These are phyloP conservation scores for Allium sativum DNA, from an alignment of 106 monocot genomes.

Conservation along the genomic window DNA sequence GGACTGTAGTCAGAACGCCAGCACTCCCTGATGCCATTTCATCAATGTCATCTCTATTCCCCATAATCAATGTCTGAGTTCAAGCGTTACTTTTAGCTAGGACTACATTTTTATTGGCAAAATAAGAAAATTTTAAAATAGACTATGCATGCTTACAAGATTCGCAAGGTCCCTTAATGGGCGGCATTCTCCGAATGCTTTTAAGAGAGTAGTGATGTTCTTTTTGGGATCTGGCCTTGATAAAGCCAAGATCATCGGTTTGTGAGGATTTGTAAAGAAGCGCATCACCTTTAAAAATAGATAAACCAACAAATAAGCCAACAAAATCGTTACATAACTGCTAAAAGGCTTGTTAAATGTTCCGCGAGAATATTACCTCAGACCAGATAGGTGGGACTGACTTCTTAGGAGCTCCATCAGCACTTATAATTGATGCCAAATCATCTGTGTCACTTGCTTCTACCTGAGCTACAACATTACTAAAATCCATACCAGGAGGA, in stretches of 20 bases:
- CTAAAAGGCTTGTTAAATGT: not conserved
- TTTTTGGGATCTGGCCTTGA: conserved; percentile 93
- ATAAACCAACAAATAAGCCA: not conserved
- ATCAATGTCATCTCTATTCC: conserved; percentile 95
- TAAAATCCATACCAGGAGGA: conserved; percentile 98
- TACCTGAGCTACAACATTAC: conserved; percentile 74
- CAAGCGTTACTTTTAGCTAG: no score
- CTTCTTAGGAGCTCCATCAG: conserved; percentile 42
- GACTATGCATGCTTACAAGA: conserved; percentile 46
- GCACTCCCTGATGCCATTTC: conserved; percentile 74
- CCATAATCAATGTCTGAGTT: conserved; percentile 89
- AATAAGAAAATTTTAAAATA: not conserved
- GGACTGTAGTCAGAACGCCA: conserved; percentile 69
- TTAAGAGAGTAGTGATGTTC: conserved; percentile 92
- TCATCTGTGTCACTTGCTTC: conserved; percentile 49
- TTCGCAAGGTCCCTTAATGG: conserved; percentile 83
- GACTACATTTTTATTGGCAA: no score
- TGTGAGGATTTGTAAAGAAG: conserved; percentile 94
- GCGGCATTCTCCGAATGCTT: conserved; percentile 93
- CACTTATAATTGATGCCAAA: conserved; percentile 23
- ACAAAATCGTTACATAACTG: no score
- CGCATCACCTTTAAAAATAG: conserved; percentile 46
- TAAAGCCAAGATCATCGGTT: conserved; percentile 90
- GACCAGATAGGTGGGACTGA: conserved; percentile 23
- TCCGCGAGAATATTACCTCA: conserved; percentile 29